Evolutionary conservation across 805 yeast genomes (phyloP), one percentile per base, ranked within the genome.

Genomic region (Helenozyma baotianmanensis): DNA sequence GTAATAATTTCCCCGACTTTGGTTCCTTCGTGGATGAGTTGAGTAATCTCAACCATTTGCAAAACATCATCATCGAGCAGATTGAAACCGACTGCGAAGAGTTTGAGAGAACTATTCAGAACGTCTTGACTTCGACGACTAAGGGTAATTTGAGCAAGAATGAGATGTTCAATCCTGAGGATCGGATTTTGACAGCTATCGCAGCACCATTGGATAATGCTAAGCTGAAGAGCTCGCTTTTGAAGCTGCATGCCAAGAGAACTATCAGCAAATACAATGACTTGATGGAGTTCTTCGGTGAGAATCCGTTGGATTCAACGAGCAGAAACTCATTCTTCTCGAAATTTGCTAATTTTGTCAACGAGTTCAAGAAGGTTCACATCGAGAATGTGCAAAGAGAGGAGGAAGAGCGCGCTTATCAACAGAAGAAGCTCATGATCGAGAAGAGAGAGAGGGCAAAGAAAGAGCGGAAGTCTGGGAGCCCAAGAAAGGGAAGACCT

Each of bases 271-370:
- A 82, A 39, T 84, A 83, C 51, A 76, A 76, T 33, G 68, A 72
- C 21, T 64, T 88, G 42, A 82, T 92, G 94, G 71, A 71, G 42
- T 78, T 74, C 47, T 92, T 85, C 53, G 97, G 97, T n/a, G 98
- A 92, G 58, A 94, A 86, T 54, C 70, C 83, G 1, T 60, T 56
- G 7, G 97, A 90, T 55, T 64, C 73, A 23, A 66, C 69, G 43
- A 74, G 89, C 12, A 73, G 81, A 33, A 74, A 76, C 39, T 62
- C 78, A 0, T 90, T 92, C 48, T 86, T 90, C 53, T 70, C 65
- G 40, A 85, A 86, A 54, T 83, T 92, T 58, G 72, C 82, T n/a
- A 74, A 77, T 32, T 92, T 92, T 56, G 74, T 85, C 2, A 64
- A 64, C 23, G 94, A 86, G 49, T 94, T 82, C 60, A 78, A 82